These are phyloP conservation scores for Lizonia empirigonia DNA, from an alignment of 2,329 filamentous ascomycete species.

Conservation along the genomic window DNA sequence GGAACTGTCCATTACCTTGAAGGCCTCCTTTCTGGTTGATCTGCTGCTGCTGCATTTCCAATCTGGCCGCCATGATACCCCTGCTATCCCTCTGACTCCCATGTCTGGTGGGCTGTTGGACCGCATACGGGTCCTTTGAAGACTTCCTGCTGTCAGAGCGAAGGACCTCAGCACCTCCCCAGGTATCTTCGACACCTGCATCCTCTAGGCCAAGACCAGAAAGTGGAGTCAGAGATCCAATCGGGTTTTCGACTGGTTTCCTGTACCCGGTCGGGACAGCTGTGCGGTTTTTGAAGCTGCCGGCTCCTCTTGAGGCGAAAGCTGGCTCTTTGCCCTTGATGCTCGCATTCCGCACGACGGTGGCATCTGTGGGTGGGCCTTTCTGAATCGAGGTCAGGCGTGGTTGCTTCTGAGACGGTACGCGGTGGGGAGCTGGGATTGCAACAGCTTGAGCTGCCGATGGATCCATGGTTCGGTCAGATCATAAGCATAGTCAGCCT, in stretches of 20 bases:
- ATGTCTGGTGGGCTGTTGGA: conserved; percentile 23
- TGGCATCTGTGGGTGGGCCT: conserved; percentile 24
- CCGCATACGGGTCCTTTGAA: conserved; percentile 28
- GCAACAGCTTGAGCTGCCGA: conserved; percentile 25
- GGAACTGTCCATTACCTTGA: conserved; percentile 43
- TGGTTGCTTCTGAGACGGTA: conserved; percentile 32
- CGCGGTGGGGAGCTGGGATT: conserved; percentile 25
- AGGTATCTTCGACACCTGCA: conserved; percentile 37
- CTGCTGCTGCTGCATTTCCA: conserved; percentile 48
- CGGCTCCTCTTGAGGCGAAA: conserved; percentile 30
- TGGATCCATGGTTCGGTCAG: conserved; percentile 46
- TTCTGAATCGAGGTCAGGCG: conserved; percentile 22
- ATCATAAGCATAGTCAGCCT: conserved; percentile 37
- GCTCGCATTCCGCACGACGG: conserved; percentile 30
- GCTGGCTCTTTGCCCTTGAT: conserved; percentile 43
- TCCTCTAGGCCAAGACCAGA: conserved; percentile 45
- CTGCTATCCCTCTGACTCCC: conserved; percentile 38
- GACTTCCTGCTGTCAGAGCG: conserved; percentile 44
- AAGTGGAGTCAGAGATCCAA: conserved; percentile 18
- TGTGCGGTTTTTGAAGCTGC: conserved; percentile 41
- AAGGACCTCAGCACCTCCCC: conserved; percentile 34
- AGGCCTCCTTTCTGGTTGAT: conserved; percentile 42
- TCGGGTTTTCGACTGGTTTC: conserved; percentile 25
- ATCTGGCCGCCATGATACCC: conserved; percentile 44
- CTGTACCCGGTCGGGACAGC: conserved; percentile 24